Base-by-base conservation (phyloP, 352 stramenopile species). In the Discostella stelligera region DNA sequence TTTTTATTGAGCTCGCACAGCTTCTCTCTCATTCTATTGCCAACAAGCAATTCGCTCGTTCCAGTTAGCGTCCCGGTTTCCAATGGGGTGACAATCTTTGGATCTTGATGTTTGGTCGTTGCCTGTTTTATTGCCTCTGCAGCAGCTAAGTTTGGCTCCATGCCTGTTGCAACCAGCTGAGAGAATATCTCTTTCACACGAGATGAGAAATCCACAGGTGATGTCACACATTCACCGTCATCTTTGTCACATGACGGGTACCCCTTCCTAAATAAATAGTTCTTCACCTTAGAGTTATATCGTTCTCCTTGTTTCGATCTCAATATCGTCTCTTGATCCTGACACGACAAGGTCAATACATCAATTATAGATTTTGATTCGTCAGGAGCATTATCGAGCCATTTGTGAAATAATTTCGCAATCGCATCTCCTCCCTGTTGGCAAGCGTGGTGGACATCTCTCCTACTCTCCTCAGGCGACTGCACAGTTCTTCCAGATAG, bases 261-360 rank as follows among this genome's bases (percentile, higher is more conserved):
- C 14, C 21, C 53, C 23, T 78, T 66, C 32, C 65, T 65, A 13
- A 63, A 32, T 4, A 77, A 39, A 53, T 80, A 73, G 20, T 64
- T 53, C 46, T 70, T 50, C 32, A 30, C 53, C 67, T 77, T 67
- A 2, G 27, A 6, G 55, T n/a, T 46, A 27, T 58, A 44, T 66
- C 32, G 30, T 32, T 70, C 37, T 23, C 54, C 52, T 41, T 18
- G 20, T 30, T 64, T 56, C 46, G 20, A 60, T 39, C 63, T 56
- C 37, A 18, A 54, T 25, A 62, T 13, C 11, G 21, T 58, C 7
- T 74, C 44, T n/a, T 67, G 68, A 56, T 91, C 84, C 52, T 79
- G 21, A 48, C 77, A 88, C n/a, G 87, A 92, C 8, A 88, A 27
- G 13, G 83, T 66, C n/a, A 92, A 70, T 62, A 89, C 85, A 18